These are phyloP conservation scores for Trichosporon faecale DNA, from an alignment of 1,284 basidiomycete genomes.

Conservation along the genomic window DNA sequence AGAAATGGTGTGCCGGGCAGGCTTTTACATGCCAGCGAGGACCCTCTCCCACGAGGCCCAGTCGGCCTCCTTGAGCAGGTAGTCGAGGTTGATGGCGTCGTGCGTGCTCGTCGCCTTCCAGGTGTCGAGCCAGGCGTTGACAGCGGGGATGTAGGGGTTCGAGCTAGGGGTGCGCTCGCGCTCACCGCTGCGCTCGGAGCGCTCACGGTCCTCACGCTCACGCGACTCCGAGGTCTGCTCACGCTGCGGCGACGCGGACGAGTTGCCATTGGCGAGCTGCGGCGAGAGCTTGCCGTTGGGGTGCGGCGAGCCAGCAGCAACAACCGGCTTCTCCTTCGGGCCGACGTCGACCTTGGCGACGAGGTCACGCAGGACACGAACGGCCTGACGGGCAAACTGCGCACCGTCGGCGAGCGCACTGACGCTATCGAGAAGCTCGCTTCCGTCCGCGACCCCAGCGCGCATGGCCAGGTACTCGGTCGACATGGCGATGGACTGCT, in stretches of 20 bases:
- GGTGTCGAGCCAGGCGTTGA: constrained; percentile 35
- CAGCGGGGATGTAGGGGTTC: constrained; percentile 17
- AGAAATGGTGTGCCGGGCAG: background rate
- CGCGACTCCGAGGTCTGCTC: background rate
- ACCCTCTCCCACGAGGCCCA: constrained; percentile 42
- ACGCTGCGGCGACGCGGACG: background rate
- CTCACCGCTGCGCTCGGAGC: constrained; percentile 2
- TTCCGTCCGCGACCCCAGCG: constrained; percentile 39
- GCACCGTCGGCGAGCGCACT: constrained; percentile 17
- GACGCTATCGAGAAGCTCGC: constrained; percentile 44
- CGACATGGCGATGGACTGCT: constrained; percentile 19
- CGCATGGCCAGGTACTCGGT: constrained; percentile 35
- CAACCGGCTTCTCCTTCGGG: constrained; percentile 6
- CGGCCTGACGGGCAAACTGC: constrained; percentile 31
- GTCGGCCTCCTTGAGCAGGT: constrained; percentile 41
- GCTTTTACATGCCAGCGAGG: constrained; percentile 34
- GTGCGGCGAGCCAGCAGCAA: constrained; percentile 4
- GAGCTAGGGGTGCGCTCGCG: background rate
- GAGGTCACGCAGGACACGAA: constrained; percentile 35
- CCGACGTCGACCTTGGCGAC: constrained; percentile 27
- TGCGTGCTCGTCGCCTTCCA: constrained; percentile 22
- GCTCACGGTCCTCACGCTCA: constrained; percentile 13
- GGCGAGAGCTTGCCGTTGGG: constrained; percentile 12
- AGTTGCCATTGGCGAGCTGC: constrained; percentile 12
- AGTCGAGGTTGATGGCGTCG: constrained; percentile 36